Percentiles rank a stretch among this genome's conserved stretches.
phyloP scores from a whole-genome alignment of 1,139 yeast species.

The Debaryomyces sp. region DNA sequence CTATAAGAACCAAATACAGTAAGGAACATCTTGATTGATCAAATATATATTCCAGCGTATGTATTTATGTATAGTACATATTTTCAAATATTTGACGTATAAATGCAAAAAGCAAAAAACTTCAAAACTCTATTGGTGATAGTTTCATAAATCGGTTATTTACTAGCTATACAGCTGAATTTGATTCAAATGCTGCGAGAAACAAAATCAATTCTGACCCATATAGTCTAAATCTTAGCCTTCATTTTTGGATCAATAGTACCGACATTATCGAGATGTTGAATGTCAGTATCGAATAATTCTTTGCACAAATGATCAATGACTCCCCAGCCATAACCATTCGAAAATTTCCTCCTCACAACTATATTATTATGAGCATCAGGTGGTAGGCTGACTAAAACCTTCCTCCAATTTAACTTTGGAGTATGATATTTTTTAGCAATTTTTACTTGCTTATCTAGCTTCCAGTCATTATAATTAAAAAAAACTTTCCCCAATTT shows the following conservation, averaged over 20 bases:
- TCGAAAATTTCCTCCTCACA: slow-evolving; percentile 85
- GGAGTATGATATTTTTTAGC: slow-evolving; percentile 83
- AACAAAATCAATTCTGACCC: neutral
- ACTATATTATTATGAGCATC: slow-evolving; percentile 96
- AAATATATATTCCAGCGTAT: neutral
- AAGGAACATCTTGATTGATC: slow-evolving; percentile 18
- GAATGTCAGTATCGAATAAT: slow-evolving; percentile 9
- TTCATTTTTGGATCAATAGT: slow-evolving; percentile 3
- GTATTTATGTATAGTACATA: neutral
- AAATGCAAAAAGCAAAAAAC: neutral
- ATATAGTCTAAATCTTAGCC: slow-evolving; percentile 3
- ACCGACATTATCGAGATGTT: slow-evolving; percentile 3
- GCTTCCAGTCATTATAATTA: slow-evolving; percentile 28
- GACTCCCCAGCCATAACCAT: slow-evolving; percentile 97
- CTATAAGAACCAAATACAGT: slow-evolving; percentile 25
- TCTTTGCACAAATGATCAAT: slow-evolving; percentile 49
- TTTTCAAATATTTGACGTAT: neutral
- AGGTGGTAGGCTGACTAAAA: slow-evolving; percentile 80
- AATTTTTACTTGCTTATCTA: slow-evolving; percentile 69
- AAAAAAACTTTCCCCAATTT: slow-evolving; percentile 12
- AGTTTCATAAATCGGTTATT: neutral
- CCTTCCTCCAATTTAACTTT: slow-evolving; percentile 86
- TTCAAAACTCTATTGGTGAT: neutral
- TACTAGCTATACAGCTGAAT: slow-evolving; percentile 27
- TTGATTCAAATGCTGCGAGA: slow-evolving; percentile 18